Base-by-base conservation (phyloP, 2,329 filamentous ascomycete species). In the Chaetomiaceae sp. region DNA sequence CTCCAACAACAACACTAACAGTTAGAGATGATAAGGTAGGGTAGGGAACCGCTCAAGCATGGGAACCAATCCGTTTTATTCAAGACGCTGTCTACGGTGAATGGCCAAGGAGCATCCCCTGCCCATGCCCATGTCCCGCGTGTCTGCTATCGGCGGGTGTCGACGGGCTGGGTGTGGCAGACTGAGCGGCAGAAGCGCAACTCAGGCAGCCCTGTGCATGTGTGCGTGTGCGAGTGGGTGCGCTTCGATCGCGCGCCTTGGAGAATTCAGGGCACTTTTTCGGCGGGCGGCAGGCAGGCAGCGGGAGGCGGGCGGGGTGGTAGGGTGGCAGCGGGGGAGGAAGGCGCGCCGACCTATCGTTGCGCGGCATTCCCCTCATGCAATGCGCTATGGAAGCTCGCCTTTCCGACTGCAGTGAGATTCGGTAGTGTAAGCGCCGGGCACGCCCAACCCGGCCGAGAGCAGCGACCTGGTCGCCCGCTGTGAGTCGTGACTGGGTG, bases 21-120 rank as follows among this genome's bases (percentile, higher is more conserved):
- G 25, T 49, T 30, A 40, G 25, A 40, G 47, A 49, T 50, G 37
- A 19, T 40, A 40, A 14, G 25, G 49, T 44, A 53, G 34, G 44
- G 50, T 17, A 23, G 38, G 44, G 44, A 51, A 44, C 34, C 44
- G 45, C 42, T 40, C 44, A 35, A 44, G 50, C 25, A 53, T 27
- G 57, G 57, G 50, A 39, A 38, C 50, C 55, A 55, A 56, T 58
- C 44, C 49, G 48, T 57, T 58, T 58, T 60, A 58, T 58, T 52
- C 53, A 53, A 39, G 19, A 41, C 39, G 41, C 41, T 42, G 45
- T 21, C 40, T 6, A 19, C 16, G 20, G n/a, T 10, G 21, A 17
- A 21, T 42, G 30, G 16, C 17, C 42, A 20, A 37, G 25, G 27
- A 45, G 17, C 42, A n/a, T n/a, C n/a, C n/a, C n/a, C n/a, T n/a